Evolutionary conservation across 805 yeast genomes (phyloP).

Genomic region (Tetrapisispora namnaoensis): DNA sequence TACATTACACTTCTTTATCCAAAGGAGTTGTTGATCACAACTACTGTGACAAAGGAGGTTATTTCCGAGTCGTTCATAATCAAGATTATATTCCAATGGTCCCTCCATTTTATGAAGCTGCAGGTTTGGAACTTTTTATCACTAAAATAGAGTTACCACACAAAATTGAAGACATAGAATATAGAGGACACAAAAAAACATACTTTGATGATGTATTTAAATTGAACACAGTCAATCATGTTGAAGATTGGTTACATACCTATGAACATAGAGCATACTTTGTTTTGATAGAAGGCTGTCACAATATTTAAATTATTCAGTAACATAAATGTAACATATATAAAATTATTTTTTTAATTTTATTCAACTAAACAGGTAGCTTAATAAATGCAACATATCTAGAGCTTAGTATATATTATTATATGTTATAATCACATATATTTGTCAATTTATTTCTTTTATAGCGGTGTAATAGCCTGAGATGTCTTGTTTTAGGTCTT

Average conservation of each 20-base stretch:
- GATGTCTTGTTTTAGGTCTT: too few relatives aligned
- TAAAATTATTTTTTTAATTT: not conserved
- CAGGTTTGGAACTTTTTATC: conserved; percentile 44
- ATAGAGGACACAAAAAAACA: conserved; percentile 12
- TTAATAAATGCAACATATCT: not conserved
- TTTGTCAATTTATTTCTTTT: too few relatives aligned
- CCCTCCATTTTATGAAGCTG: conserved; percentile 45
- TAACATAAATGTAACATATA: not conserved
- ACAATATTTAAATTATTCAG: conserved; percentile 12
- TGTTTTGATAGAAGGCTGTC: conserved; percentile 28
- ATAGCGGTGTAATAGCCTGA: too few relatives aligned
- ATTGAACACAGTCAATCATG: conserved; percentile 2
- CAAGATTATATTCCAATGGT: conserved; percentile 49
- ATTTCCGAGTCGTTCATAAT: conserved; percentile 46
- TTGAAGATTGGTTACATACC: conserved; percentile 22
- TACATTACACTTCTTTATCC: conserved; percentile 18
- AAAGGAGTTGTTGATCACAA: conserved; percentile 20
- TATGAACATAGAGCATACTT: conserved; percentile 33
- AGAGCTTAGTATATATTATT: too few relatives aligned
- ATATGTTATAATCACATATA: too few relatives aligned
- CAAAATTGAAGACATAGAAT: conserved; percentile 16
- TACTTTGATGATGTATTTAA: not conserved
- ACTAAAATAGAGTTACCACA: conserved; percentile 30
- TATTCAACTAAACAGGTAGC: not conserved
- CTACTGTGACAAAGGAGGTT: conserved; percentile 27